Base-by-base conservation (phyloP, 2,329 filamentous ascomycete species). In the Phoma herbarum region DNA sequence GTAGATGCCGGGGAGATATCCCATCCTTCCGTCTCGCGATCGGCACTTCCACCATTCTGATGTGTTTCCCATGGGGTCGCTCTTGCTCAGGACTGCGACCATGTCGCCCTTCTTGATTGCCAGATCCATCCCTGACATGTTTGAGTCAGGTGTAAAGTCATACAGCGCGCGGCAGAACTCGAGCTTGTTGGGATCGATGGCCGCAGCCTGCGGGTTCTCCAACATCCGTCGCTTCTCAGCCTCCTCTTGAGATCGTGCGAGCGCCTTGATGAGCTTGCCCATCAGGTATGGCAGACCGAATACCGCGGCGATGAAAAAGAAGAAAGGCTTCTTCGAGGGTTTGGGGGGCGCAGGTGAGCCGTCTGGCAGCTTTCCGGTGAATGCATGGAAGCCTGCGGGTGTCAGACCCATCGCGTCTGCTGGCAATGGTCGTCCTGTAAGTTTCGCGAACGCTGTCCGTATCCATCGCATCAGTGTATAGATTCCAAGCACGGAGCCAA, bases 11-110 rank as follows among this genome's bases (percentile, higher is more conserved):
- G 96, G 95, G 6, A 99, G 84, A 74, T 98, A 99, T 8, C 95
- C 95, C 69, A 97, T 89, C 25, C 92, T 86, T 44, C 93, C 93
- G 74, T 98, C 93, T 60, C 95, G 86, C 14, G 94, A 90, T 54
- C 95, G 86, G 79, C 96, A 99, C 65, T 90, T 88, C 95, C 95
- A 99, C 95, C 95, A 99, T 74, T 99, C 94, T 51, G 91, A 95
- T 4, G 92, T 87, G 69, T 95, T 93, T 42, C 95, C 95, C 72
- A 94, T 86, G 0, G 95, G 95, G 71, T 99, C 95, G 18, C 88
- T 90, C 81, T 97, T 97, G 81, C 89, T 90, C 53, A 99, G 84
- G 1, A 99, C 93, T 25, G 95, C 95, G 16, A 99, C 93, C 52
- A 98, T 88, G 69, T 99, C 95, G 59, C 94, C 94, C 82, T 97